Evolutionary conservation across 768 basidiomycete genomes (phyloP).

Genomic region (Phylloporus arenicola): DNA sequence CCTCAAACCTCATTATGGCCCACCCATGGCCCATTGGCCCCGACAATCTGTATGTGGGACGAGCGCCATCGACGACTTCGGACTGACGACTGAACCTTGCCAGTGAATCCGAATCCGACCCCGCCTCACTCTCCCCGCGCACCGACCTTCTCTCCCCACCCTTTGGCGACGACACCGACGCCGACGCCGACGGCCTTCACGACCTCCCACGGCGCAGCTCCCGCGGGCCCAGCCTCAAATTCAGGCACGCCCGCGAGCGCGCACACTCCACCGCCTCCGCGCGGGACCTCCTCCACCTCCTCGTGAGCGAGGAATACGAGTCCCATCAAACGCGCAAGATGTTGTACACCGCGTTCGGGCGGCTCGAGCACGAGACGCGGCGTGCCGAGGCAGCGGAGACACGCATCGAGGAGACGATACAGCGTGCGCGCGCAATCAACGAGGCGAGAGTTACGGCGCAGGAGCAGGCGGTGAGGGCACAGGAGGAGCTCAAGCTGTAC

Average conservation of each 20-base stretch:
- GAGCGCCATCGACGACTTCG: background rate
- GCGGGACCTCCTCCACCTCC: conserved; percentile 28
- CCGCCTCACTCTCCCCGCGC: conserved; percentile 25
- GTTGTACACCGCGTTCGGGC: conserved; percentile 33
- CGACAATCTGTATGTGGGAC: conserved; percentile 17
- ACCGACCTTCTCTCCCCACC: conserved; percentile 26
- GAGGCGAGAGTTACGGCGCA: conserved; percentile 28
- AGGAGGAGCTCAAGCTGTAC: conserved; percentile 51
- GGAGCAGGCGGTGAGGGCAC: conserved; percentile 28
- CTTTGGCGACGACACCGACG: conserved; percentile 8
- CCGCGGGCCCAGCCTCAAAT: conserved; percentile 31
- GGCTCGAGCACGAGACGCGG: conserved; percentile 33
- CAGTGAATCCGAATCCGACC: conserved; percentile 24
- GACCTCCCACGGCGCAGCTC: conserved; percentile 5
- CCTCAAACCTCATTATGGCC: conserved; percentile 19
- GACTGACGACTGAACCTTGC: background rate
- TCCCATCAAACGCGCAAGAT: conserved; percentile 35
- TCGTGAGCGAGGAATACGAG: conserved; percentile 40
- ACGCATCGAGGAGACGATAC: conserved; percentile 29
- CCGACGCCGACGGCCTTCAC: background rate
- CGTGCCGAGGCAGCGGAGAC: conserved; percentile 34
- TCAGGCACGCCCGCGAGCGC: conserved; percentile 32
- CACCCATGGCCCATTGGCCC: conserved; percentile 18
- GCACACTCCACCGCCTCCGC: conserved; percentile 27
- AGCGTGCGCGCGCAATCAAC: conserved; percentile 27